Percentiles rank a stretch among this genome's conserved stretches.
phyloP scores from a whole-genome alignment of 306 rosid species.

The Malus asiatica region DNA sequence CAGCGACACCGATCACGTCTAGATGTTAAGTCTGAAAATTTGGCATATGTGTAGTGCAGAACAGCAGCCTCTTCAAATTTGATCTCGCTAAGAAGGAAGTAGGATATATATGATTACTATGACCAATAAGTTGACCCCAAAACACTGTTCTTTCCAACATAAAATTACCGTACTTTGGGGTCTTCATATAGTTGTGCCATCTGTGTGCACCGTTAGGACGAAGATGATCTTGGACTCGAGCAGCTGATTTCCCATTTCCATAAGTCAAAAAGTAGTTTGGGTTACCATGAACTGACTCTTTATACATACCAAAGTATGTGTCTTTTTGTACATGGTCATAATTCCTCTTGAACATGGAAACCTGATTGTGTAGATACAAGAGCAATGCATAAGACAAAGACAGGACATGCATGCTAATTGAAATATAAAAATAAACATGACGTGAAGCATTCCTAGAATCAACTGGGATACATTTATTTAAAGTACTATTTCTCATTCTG shows the following conservation, averaged over 20 bases:
- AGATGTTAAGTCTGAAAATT: conserved; percentile 89
- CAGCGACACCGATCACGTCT: conserved; percentile 95
- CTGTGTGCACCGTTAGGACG: conserved; percentile 99
- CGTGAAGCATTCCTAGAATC: not conserved
- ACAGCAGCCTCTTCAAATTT: conserved; percentile 98
- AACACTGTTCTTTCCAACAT: not conserved
- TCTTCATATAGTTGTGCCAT: conserved; percentile 99
- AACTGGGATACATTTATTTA: not conserved
- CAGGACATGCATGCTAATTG: not conserved
- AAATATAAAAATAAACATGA: not conserved
- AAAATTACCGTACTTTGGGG: conserved; percentile 56
- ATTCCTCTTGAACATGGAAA: conserved; percentile 92
- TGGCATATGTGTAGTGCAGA: conserved; percentile 89
- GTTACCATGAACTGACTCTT: conserved; percentile 84
- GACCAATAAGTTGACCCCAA: conserved; percentile 7
- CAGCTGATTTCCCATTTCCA: conserved; percentile 97
- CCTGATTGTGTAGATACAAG: conserved; percentile 34
- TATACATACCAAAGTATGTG: conserved; percentile 88
- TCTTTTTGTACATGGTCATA: conserved; percentile 95
- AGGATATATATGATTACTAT: conserved; percentile 12
- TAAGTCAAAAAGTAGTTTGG: conserved; percentile 96
- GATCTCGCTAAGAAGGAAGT: conserved; percentile 58
- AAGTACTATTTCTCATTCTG: not conserved
- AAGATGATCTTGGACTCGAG: conserved; percentile 84
- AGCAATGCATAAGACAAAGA: not conserved